Base-by-base conservation (phyloP, 208 protist genomes). In the Naegleria gruberi region DNA sequence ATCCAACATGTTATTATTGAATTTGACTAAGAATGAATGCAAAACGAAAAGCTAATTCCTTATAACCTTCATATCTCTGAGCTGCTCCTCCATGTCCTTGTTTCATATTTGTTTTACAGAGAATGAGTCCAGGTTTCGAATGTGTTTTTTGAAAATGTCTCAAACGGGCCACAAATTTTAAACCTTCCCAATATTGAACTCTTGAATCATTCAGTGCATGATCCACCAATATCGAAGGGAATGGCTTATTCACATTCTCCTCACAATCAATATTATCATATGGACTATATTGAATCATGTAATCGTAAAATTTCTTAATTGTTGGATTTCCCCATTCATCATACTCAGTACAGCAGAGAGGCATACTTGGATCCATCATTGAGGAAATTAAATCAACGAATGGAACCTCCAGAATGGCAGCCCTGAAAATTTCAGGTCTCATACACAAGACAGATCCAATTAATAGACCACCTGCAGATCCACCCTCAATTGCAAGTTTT, bases 271-370 rank as follows among this genome's bases (percentile, higher is more conserved):
- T 86, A 40, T 87, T 87, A 34, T 87, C 83, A 41, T 87, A 87
- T 5, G 83, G 83, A 19, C 44, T 65, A 19, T 87, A 87, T 7
- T 10, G 26, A 4, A 41, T 34, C 96, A 98, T 98, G 94, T 98
- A 98, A 92, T 98, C 95, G 94, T 95, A 97, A 92, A 94, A 97
- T 90, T 95, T 94, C 92, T 96, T 94, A 91, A 97, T 95, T 93
- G 97, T 97, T 43, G 96, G 96, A 94, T 97, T 98, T 34, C 97
- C 97, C 96, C 96, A 98, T 93, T 98, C 96, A 92, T 97, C 95
- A 95, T 95, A 97, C 93, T 98, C 96, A 5, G 92, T 94, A 4
- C 93, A 95, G 6, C 96, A 97, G 73, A 98, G 94, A 0, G 97
- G 96, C 89, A 98, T 97, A 77, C 91, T 94, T 85, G 95, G 94